Evolutionary conservation across 495 filamentous ascomycete species (phyloP).

Genomic region (Lasiosphaeria hispida): DNA sequence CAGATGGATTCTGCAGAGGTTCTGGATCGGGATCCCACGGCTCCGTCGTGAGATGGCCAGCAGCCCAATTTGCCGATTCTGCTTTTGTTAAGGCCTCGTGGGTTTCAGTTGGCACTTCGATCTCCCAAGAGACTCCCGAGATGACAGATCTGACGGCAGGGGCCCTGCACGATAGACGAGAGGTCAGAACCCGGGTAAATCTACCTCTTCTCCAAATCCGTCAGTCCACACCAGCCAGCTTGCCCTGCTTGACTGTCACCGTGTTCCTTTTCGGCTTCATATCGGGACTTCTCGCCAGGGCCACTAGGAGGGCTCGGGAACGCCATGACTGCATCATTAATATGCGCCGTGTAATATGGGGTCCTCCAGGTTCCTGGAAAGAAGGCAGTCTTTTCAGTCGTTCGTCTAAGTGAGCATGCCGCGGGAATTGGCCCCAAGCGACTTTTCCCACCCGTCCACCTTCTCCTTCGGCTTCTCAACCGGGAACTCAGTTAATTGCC

Average conservation of each 20-base stretch:
- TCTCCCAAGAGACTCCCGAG: conserved; percentile 13
- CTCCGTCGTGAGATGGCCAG: conserved; percentile 5
- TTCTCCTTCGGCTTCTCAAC: conserved; percentile 18
- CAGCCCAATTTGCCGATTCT: background rate
- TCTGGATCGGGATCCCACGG: conserved; percentile 11
- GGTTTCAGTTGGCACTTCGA: background rate
- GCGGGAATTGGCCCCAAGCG: conserved; percentile 29
- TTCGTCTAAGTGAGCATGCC: conserved; percentile 5
- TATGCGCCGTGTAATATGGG: conserved; percentile 25
- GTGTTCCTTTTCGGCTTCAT: conserved; percentile 26
- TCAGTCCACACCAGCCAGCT: conserved; percentile 14
- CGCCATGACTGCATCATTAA: conserved; percentile 19
- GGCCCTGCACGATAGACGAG: conserved; percentile 29
- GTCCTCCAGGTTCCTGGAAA: conserved; percentile 33
- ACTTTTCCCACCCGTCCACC: conserved; percentile 4
- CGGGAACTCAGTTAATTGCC: conserved; percentile 26
- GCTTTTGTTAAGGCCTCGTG: background rate
- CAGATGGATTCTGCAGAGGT: conserved; percentile 5
- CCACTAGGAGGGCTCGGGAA: conserved; percentile 12
- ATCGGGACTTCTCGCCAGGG: conserved; percentile 19
- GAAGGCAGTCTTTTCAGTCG: conserved; percentile 8
- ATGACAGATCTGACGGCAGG: conserved; percentile 21
- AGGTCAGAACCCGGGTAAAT: conserved; percentile 34
- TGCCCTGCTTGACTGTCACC: conserved; percentile 28
- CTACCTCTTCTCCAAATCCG: conserved; percentile 17